Percentiles rank a stretch among this genome's conserved stretches.
These are phyloP conservation scores for Bathelium albidoporum DNA, from an alignment of 495 filamentous ascomycete species.

Conservation along the genomic window DNA sequence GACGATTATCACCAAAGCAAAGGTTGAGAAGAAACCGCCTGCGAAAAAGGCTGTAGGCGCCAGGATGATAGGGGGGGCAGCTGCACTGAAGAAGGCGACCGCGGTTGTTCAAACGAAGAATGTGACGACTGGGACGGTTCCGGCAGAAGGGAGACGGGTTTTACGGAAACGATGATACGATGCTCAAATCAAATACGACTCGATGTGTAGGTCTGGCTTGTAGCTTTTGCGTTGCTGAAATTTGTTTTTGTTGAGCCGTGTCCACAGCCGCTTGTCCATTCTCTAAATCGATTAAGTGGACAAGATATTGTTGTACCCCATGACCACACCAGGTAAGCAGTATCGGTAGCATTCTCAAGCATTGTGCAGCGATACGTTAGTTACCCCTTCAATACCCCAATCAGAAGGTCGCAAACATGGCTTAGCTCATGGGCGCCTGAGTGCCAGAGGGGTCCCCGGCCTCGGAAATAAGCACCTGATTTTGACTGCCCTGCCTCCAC, in stretches of 20 bases:
- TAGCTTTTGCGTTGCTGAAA: background rate
- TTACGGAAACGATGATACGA: background rate
- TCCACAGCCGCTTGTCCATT: background rate
- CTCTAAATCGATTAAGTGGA: background rate
- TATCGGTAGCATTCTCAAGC: no score
- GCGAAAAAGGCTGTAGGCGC: slow-evolving; percentile 2
- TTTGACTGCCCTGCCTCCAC: no score
- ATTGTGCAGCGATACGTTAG: no score
- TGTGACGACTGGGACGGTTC: slow-evolving; percentile 5
- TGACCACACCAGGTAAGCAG: no score
- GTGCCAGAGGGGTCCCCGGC: no score
- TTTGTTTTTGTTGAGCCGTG: background rate
- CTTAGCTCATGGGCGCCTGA: no score
- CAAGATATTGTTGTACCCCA: no score
- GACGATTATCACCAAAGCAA: slow-evolving; percentile 20
- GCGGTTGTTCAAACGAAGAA: slow-evolving; percentile 14
- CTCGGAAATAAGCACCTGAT: no score
- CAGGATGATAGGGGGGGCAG: background rate
- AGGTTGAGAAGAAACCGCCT: slow-evolving; percentile 4
- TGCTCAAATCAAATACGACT: background rate
- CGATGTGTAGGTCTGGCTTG: background rate
- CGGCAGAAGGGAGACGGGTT: background rate
- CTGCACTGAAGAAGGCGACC: slow-evolving; percentile 8
- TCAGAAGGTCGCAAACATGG: background rate
- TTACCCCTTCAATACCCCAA: background rate